Percentiles rank a stretch among this genome's conserved stretches.
Evolutionary conservation across 2,329 filamentous ascomycete genomes (phyloP).

Genomic region (Hymenoscyphus scutula): DNA sequence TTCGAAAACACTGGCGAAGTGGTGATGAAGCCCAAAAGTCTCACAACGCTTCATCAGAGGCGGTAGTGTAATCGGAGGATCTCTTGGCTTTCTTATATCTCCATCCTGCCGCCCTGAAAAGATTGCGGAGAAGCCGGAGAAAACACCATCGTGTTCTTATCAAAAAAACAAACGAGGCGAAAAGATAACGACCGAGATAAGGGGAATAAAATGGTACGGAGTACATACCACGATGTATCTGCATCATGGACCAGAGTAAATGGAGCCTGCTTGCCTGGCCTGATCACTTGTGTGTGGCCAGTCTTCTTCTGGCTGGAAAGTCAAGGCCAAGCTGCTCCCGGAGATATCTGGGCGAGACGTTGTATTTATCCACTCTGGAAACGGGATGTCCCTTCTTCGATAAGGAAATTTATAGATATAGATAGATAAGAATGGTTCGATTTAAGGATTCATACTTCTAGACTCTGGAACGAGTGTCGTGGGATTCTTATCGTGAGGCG

Average conservation of each 20-base stretch:
- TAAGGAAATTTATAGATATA: background rate
- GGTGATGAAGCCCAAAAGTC: background rate
- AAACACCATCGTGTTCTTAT: background rate
- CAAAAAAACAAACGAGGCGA: background rate
- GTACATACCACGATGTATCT: background rate
- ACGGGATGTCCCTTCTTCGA: background rate
- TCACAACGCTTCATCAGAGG: background rate
- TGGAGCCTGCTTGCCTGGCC: no score
- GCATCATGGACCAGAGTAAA: background rate
- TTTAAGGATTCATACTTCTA: background rate
- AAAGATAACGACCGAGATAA: conserved; percentile 5
- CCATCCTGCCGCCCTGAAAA: background rate
- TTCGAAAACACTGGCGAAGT: background rate
- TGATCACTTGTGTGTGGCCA: no score
- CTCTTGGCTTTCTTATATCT: conserved; percentile 10
- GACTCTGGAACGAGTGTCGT: background rate
- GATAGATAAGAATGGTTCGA: background rate
- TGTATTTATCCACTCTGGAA: background rate
- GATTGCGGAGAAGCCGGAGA: conserved; percentile 12
- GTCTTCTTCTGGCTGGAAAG: background rate
- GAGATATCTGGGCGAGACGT: background rate
- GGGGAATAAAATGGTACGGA: background rate
- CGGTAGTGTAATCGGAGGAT: background rate
- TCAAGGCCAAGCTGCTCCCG: background rate
- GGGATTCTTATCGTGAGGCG: background rate